Base-by-base conservation (phyloP, 306 rosid species). In the Malus asiatica region DNA sequence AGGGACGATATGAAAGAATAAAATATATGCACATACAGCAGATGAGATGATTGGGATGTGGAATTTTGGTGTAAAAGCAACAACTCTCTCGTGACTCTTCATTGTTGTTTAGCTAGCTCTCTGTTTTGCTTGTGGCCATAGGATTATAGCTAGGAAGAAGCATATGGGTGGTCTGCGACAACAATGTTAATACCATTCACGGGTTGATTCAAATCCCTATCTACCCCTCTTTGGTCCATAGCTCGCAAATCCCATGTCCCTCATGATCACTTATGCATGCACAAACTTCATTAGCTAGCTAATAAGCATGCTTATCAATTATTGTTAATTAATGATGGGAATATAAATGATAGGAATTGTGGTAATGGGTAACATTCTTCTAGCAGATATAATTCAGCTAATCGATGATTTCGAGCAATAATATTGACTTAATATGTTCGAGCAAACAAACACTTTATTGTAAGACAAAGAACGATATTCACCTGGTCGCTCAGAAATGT, bases 51-150 rank as follows among this genome's bases (percentile, higher is more conserved):
- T 35, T 35, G 73, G 75, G 55, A 48, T 75, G 80, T 80, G 84
- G 59, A 32, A 32, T 18, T 48, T 65, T 79, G 80, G 76, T 70
- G 82, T 63, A 68, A 84, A 81, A 75, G 86, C 59, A 64, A 78
- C 29, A 32, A 22, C 11, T 57, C 15, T 64, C 84, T 66, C 92
- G 94, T 91, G 97, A 91, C 88, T 87, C 84, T 87, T 67, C 33
- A n/a, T 89, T 91, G 92, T 87, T 86, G 83, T 80, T 72, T 89
- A 70, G 91, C 83, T 70, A 77, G 74, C 55, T 66, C 64, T 30
- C 33, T 29, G 1, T 63, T 61, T 12, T 14, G 40, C 45, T 6
- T 19, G 86, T 84, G 93, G 88, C 86, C 90, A 76, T 62, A 55
- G 78, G 84, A 80, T 65, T 73, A 23, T 53, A 77, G 77, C 42